Evolutionary conservation across 106 monocot species (phyloP), one percentile per base, ranked within the genome.

Genomic region (Gastrodia elata): DNA sequence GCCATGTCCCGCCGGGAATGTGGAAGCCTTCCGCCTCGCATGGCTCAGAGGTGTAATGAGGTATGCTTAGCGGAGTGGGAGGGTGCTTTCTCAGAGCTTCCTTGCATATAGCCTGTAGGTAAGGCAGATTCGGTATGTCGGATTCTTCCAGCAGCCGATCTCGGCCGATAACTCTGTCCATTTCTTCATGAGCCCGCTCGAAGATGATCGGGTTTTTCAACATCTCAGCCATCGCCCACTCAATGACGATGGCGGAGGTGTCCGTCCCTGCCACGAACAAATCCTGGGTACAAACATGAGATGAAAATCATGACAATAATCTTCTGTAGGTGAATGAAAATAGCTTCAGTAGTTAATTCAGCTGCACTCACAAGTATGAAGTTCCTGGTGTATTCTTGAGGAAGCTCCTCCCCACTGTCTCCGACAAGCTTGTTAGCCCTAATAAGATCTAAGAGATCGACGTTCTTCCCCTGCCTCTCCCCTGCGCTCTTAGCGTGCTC

Each of bases 31-130:
- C 78, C 0, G 79, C 72, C 7, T 68, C 61, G 64, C 80, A 80
- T 26, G 71, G 43, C 34, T 49, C 71, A 16, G 24, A 32, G 15
- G 83, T 27, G 44, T 41, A 58, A 36, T 78, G 74, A 0, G 87
- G 83, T 30, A 87, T 46, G 32, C 70, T 81, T 30, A 85, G 79
- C 0, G 85, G 85, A 9, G 68, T 80, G 2, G 78, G 55, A 0
- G 87, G 83, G 20, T 87, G 87, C 38, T 72, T 33, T 2, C 83
- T 65, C 0, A 83, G 46, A 7, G 76, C 61, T 37, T 87, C 87
- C 59, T 87, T 87, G 67, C 71, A 38, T 13, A 87, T 39, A 4
- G 68, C 73, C n/a, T 78, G 70, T 0, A 78, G 64, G 75, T 87
- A 87, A 6, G 68, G 77, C 8, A 87, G 83, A 2, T 72, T 42